These are phyloP conservation scores for Wallacemonas collosoma DNA, from an alignment of 208 protist genomes.

Conservation along the genomic window DNA sequence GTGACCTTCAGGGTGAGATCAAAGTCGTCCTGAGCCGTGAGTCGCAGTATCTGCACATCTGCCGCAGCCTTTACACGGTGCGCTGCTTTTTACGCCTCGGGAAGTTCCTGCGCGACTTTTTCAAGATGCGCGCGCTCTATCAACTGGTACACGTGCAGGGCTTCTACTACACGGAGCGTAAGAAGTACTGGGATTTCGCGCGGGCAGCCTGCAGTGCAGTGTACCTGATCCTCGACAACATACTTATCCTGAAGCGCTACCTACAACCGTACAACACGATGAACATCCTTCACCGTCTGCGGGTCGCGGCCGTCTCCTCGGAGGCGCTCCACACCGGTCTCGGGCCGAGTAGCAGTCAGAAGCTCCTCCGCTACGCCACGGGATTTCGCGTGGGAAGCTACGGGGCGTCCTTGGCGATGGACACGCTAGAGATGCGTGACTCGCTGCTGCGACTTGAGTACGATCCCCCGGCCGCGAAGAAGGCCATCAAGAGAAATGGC, in stretches of 20 bases:
- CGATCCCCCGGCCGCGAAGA: conserved; percentile 41
- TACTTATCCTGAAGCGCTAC: conserved; percentile 34
- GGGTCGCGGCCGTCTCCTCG: conserved; percentile 5
- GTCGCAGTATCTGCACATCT: conserved; percentile 17
- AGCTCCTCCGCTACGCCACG: conserved; percentile 12
- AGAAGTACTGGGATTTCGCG: conserved; percentile 59
- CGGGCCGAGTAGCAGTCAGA: neutral
- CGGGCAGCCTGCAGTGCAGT: conserved; percentile 36
- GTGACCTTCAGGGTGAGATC: conserved; percentile 7
- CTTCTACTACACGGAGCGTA: conserved; percentile 34
- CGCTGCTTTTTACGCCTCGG: conserved; percentile 57
- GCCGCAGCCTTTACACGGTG: conserved; percentile 27
- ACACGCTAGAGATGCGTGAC: conserved; percentile 49
- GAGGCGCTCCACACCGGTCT: conserved; percentile 12
- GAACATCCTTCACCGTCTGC: conserved; percentile 14
- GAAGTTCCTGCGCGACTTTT: conserved; percentile 38
- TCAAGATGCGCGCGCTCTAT: conserved; percentile 37
- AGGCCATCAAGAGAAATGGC: conserved; percentile 24
- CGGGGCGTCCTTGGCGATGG: conserved; percentile 31
- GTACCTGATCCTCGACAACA: conserved; percentile 52
- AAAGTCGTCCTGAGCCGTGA: neutral
- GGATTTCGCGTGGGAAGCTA: conserved; percentile 30
- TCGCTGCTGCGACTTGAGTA: conserved; percentile 29
- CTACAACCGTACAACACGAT: conserved; percentile 14
- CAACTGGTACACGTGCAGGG: conserved; percentile 44